Conservation (phyloP, 2,329 filamentous ascomycete genomes). For the Cadophora gregata region DNA sequence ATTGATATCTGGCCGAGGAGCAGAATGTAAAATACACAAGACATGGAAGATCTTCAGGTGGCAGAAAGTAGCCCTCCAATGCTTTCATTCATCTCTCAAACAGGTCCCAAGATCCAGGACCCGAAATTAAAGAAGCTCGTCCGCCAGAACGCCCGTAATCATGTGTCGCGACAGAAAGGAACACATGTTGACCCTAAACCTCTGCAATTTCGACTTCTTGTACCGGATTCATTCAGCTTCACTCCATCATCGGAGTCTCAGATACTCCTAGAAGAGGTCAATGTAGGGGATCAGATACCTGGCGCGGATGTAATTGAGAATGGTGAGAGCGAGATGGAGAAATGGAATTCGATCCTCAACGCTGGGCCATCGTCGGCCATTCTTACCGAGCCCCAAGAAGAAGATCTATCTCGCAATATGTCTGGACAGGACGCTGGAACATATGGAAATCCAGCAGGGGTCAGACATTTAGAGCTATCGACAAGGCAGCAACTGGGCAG, state of each 20-base stretch:
- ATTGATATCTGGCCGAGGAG: not conserved
- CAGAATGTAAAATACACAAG: not conserved
- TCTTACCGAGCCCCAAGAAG: not conserved
- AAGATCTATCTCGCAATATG: not conserved
- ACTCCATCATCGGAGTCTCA: not conserved
- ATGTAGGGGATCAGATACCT: not conserved
- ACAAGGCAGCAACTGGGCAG: not conserved
- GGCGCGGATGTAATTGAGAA: not conserved
- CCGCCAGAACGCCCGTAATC: not conserved
- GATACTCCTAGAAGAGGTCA: not conserved
- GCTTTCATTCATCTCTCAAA: not conserved
- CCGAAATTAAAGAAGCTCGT: not conserved
- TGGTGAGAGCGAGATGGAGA: not conserved
- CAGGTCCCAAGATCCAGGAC: not conserved
- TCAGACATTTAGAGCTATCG: not conserved
- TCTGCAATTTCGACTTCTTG: not conserved
- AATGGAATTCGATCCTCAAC: not conserved
- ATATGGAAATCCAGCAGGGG: not conserved
- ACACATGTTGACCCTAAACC: not conserved
- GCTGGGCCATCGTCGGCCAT: not conserved
- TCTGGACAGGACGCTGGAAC: not conserved
- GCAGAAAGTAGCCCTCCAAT: not conserved
- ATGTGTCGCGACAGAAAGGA: not conserved
- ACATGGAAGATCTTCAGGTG: not conserved
- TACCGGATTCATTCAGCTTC: not conserved